These are phyloP conservation scores for Schrenkiella parvula DNA, from an alignment of 345 rosid species.

Conservation along the genomic window DNA sequence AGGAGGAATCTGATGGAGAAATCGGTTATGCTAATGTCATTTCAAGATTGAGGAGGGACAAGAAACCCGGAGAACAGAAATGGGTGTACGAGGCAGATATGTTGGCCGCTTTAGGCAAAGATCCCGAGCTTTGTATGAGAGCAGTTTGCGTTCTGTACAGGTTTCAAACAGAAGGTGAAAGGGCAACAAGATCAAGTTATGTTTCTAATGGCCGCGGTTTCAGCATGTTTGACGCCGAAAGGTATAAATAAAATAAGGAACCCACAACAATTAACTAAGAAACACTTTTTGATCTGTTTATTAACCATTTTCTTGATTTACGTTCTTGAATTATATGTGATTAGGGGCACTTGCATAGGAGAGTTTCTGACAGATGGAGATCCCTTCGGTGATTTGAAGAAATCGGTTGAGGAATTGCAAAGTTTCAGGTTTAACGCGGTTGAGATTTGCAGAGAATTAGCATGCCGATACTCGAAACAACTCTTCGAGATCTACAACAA, in stretches of 20 bases:
- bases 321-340: conserved; percentile 2
- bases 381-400: conserved; percentile 48
- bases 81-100: conserved; percentile 68
- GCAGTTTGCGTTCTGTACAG: conserved; percentile 76
- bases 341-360: conserved; percentile 54
- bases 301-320: neutral
- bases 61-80: conserved; percentile 30
- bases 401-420: conserved; percentile 54
- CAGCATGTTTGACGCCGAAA: conserved; percentile 57
- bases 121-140: conserved; percentile 64
- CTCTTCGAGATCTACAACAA: conserved; percentile 61
- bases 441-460: conserved; percentile 51
- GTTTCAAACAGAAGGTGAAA: conserved; percentile 62
- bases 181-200: conserved; percentile 35
- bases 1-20: conserved; percentile 44
- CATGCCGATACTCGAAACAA: conserved; percentile 57
- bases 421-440: conserved; percentile 31
- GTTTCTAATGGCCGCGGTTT: conserved; percentile 56
- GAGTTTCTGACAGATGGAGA: conserved; percentile 57
- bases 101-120: conserved; percentile 71
- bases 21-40: conserved; percentile 33
- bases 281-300: neutral
- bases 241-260: conserved; percentile 38
- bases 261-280: neutral
- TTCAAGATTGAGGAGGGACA: conserved; percentile 47